Evolutionary conservation across 2,329 filamentous ascomycete species (phyloP).

Genomic region (Metarhizium sp.): DNA sequence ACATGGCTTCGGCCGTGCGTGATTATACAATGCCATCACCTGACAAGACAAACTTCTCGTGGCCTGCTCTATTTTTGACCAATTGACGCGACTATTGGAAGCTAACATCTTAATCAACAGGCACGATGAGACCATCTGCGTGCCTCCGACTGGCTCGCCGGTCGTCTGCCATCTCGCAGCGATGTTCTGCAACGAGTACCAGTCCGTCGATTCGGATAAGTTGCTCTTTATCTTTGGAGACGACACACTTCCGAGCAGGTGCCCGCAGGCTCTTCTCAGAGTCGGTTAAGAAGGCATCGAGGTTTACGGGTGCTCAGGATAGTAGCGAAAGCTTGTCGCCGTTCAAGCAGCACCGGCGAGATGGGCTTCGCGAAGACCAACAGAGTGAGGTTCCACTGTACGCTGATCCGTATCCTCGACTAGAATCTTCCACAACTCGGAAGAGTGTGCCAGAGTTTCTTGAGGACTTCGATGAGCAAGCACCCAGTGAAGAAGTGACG

Average conservation of each 20-base stretch:
- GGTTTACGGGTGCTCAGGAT: slow-evolving; percentile 11
- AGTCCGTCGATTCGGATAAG: slow-evolving; percentile 1
- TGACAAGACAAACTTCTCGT: slow-evolving; percentile 17
- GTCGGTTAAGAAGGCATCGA: slow-evolving; percentile 6
- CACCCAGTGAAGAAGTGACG: slow-evolving; percentile 19
- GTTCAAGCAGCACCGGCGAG: slow-evolving; percentile 27
- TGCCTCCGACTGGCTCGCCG: slow-evolving; percentile 26
- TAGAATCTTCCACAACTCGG: slow-evolving; percentile 16
- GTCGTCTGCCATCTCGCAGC: slow-evolving; percentile 3
- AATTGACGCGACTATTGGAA: not conserved
- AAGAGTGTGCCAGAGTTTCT: slow-evolving; percentile 26
- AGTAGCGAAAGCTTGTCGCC: slow-evolving; percentile 19
- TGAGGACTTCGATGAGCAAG: slow-evolving; percentile 17
- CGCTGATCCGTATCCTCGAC: slow-evolving; percentile 25
- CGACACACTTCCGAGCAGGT: not conserved
- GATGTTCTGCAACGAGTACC: slow-evolving; percentile 1
- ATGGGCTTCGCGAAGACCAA: slow-evolving; percentile 22
- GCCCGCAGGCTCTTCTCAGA: slow-evolving; percentile 14
- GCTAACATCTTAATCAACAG: slow-evolving; percentile 12
- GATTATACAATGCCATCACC: slow-evolving; percentile 32
- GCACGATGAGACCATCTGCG: slow-evolving; percentile 26
- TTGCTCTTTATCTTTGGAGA: not conserved
- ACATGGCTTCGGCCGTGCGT: slow-evolving; percentile 33
- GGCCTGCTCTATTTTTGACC: not conserved
- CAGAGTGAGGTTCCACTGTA: slow-evolving; percentile 25